Base-by-base conservation (phyloP, 495 filamentous ascomycete species). In the Penicillium egyptiacum region DNA sequence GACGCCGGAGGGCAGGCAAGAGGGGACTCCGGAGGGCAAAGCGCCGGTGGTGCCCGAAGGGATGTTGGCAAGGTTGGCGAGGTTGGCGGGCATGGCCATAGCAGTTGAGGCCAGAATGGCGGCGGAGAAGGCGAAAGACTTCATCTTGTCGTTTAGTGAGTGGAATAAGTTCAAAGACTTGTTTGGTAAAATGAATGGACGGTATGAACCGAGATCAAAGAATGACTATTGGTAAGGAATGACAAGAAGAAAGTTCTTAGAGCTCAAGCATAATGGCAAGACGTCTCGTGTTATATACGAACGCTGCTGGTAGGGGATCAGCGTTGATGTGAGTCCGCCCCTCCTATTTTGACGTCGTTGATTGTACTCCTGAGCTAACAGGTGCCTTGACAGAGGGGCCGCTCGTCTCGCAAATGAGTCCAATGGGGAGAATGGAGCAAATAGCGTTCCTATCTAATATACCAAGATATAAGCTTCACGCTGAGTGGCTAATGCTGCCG, bases 111-210 rank as follows among this genome's bases (percentile, higher is more conserved):
- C 66, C 61, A 69, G 50, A 16, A 69, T 31, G 55, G 66, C 66
- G 12, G 60, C 51, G 41, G 61, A 43, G 37, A 66, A 47, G 44
- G 61, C 51, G 53, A 66, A 59, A 33, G 64, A 55, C 59, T 67
- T 69, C 66, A 69, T 69, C 31, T 57, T 67, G 58, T 51, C 49
- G 23, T 52, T 50, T 64, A 67, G 44, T 50, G 62, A 63, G 53
- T 62, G 56, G 57, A 56, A 57, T 42, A 20, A 56, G 47, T 44
- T 51, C 40, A 52, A 52, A 53, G 60, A 57, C 58, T 52, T 41
- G 54, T 39, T n/a, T 39, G 6, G 16, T 39, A 17, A 49, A 66
- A 68, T 37, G 65, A 68, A 59, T 67, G 66, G 66, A 69, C 64
- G 61, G 61, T 69, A 64, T 58, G 23, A 45, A 67, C 57, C 61